Percentiles rank a stretch among this genome's conserved stretches.
These are phyloP conservation scores for Leccinum longicurvipes DNA, from an alignment of 768 basidiomycete genomes.

Conservation along the genomic window DNA sequence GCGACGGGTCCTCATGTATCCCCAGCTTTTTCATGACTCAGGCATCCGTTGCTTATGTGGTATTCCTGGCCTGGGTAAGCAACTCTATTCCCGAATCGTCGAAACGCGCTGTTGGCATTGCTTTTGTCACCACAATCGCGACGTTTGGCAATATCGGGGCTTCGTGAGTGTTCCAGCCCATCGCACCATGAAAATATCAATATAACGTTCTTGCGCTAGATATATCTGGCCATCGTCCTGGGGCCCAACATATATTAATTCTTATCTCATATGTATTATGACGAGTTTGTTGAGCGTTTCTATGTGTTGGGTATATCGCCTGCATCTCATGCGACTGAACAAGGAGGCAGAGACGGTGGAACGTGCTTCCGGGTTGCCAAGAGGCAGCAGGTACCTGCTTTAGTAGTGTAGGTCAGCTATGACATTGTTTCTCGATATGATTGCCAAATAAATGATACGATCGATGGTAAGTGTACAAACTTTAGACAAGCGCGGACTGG, in stretches of 20 bases:
- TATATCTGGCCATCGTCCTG: constrained; percentile 66
- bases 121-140: constrained; percentile 73
- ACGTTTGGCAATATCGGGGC: constrained; percentile 80
- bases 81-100: constrained; percentile 70
- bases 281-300: constrained; percentile 47
- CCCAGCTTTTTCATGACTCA: constrained; percentile 72
- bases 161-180: constrained; percentile 47
- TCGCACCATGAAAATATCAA: neutral
- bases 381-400: constrained; percentile 45
- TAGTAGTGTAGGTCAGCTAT: constrained; percentile 19
- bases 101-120: constrained; percentile 83
- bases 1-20: neutral
- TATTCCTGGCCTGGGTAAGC: constrained; percentile 52
- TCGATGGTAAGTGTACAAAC: no score
- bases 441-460: neutral
- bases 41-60: constrained; percentile 65
- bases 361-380: constrained; percentile 29
- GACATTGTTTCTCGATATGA: neutral
- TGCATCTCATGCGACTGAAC: constrained; percentile 42
- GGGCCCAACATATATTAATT: constrained; percentile 66
- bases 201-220: constrained; percentile 24
- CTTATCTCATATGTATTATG: constrained; percentile 72
- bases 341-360: constrained; percentile 36
- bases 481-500: no score
- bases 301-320: constrained; percentile 47